phyloP scores from a whole-genome alignment of 1,284 basidiomycete genomes.

The Schizophyllum amplum region DNA sequence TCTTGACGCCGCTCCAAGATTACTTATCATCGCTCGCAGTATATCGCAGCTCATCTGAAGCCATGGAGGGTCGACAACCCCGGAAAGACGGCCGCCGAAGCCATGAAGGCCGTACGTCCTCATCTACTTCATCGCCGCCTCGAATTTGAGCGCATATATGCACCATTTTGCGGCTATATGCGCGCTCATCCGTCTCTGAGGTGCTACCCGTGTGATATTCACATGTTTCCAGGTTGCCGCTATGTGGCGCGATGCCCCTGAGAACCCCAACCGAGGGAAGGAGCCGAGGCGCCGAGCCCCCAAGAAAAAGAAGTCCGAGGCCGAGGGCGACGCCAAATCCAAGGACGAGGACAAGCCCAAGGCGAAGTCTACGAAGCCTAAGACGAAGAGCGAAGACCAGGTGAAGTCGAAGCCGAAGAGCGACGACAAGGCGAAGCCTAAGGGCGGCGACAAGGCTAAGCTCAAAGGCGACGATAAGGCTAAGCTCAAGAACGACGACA shows the following conservation, averaged over 20 bases:
- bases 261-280: slow-evolving; percentile 52
- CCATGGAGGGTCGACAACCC: slow-evolving; percentile 45
- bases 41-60: slow-evolving; percentile 44
- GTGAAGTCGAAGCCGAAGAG: slow-evolving; percentile 17
- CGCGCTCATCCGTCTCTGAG: neutral
- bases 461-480: neutral
- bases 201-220: neutral
- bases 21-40: too few relatives aligned
- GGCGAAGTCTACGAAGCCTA: too few relatives aligned
- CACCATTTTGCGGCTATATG: neutral
- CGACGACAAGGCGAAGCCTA: slow-evolving; percentile 10
- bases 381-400: slow-evolving; percentile 12
- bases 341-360: too few relatives aligned
- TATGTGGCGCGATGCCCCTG: slow-evolving; percentile 46
- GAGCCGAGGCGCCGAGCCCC: slow-evolving; percentile 32
- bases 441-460: slow-evolving; percentile 3
- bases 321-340: slow-evolving; percentile 16
- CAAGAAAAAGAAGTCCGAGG: slow-evolving; percentile 25
- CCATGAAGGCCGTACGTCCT: slow-evolving; percentile 38
- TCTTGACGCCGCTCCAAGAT: too few relatives aligned
- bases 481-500: neutral
- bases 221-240: slow-evolving; percentile 34
- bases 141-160: too few relatives aligned
- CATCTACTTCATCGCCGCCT: neutral
- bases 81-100: slow-evolving; percentile 37